Conservation (phyloP, 495 filamentous ascomycete genomes). For the Antarctomyces pellizariae region DNA sequence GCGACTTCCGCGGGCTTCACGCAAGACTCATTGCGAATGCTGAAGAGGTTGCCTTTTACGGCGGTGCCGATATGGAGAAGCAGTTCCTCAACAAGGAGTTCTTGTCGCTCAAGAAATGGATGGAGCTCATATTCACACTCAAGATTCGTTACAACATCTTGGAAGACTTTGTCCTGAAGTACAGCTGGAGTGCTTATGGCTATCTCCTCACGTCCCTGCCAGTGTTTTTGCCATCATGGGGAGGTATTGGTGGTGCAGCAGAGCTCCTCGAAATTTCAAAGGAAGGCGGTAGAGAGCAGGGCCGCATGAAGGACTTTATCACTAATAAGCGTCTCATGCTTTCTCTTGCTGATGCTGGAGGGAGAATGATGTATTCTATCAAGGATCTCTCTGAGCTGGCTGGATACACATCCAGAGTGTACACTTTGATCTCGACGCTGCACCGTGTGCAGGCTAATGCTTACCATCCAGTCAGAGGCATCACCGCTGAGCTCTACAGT, state of each 20-base stretch:
- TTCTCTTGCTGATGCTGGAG: slow-evolving; percentile 86
- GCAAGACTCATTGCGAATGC: slow-evolving; percentile 86
- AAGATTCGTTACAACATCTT: slow-evolving; percentile 98
- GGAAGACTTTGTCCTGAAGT: slow-evolving; percentile 95
- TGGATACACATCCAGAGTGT: slow-evolving; percentile 86
- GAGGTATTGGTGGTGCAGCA: slow-evolving; percentile 47
- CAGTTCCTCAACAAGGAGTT: slow-evolving; percentile 75
- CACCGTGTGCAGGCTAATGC: slow-evolving; percentile 82
- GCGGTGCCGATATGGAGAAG: slow-evolving; percentile 81
- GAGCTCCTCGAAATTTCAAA: slow-evolving; percentile 29
- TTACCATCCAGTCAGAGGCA: slow-evolving; percentile 46
- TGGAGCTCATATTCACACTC: slow-evolving; percentile 89
- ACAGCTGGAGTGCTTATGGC: slow-evolving; percentile 93
- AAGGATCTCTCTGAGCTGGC: slow-evolving; percentile 95
- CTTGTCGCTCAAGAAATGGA: slow-evolving; percentile 72
- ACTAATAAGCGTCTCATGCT: slow-evolving; percentile 98
- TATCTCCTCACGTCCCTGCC: slow-evolving; percentile 84
- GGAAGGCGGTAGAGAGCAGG: slow-evolving; percentile 38
- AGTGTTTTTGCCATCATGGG: slow-evolving; percentile 88
- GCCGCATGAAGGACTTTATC: slow-evolving; percentile 96
- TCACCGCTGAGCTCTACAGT: slow-evolving; percentile 59
- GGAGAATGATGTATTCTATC: slow-evolving; percentile 97
- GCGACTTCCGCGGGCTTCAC: slow-evolving; percentile 79
- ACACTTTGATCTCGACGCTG: slow-evolving; percentile 79
- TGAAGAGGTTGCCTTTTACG: slow-evolving; percentile 98